Base-by-base conservation (phyloP, 1,284 basidiomycete species). In the Ganoderma boninense region DNA sequence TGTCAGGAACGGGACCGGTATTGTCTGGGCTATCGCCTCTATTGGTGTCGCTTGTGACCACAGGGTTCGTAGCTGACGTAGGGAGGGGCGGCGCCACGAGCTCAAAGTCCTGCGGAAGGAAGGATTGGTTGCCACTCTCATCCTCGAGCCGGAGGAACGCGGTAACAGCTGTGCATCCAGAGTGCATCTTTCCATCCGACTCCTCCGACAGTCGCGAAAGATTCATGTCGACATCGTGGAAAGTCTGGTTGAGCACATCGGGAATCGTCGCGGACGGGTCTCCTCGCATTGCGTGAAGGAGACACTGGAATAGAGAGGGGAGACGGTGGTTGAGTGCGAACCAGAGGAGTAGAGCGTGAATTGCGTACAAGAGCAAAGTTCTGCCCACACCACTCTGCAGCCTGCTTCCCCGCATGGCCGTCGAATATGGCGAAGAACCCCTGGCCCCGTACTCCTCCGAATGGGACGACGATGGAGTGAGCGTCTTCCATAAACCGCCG, bases 351-450 rank as follows among this genome's bases (percentile, higher is more conserved):
- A 40, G 40, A 72, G 43, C n/a, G 63, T 16, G 60, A 23, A 23
- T 23, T 38, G 77, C 87, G 75, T 79, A 95, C 95, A 84, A 97
- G 90, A 80, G 99, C 97, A 82, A 99, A 99, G 82, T 99, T 92
- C 76, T 90, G 87, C 32, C 97, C 97, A 82, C 98, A 99, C 97
- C 97, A 99, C 80, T 99, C 98, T 26, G 98, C 98, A 26, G 97
- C 96, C 78, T 98, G 95, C 80, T 98, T 99, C 26, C 98, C 98
- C 0, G 98, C 98, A 79, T 99, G 98, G 3, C 98, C 98, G 77
- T 99, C 98, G 78, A 99, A 99, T 59, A 99, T 92, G 14, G 97
- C 97, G 80, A 98, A 99, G 85, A 98, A 99, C 10, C 96, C 97
- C 81, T 99, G 98, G 0, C 97, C 97, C 60, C 92, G 90, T 16